Percentiles rank a stretch among this genome's conserved stretches.
Evolutionary conservation across 352 stramenopile species (phyloP).

Genomic region (Globisporangium uncinulatum): DNA sequence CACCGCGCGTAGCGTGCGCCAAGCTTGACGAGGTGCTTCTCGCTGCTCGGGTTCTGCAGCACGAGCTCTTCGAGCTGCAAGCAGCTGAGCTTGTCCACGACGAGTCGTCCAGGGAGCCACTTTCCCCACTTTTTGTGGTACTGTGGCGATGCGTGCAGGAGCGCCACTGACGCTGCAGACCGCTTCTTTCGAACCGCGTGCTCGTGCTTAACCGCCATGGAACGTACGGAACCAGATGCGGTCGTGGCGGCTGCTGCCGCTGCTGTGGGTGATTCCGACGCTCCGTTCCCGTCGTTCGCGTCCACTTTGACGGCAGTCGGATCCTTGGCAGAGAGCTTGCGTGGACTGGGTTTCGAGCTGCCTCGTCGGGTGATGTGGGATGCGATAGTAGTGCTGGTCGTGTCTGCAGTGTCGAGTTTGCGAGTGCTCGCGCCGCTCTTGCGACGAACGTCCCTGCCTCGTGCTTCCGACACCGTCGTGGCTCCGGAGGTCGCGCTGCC

Average conservation of each 20-base stretch:
- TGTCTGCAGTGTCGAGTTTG: background rate
- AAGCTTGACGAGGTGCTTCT: slow-evolving; percentile 45
- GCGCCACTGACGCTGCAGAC: background rate
- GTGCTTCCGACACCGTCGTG: background rate
- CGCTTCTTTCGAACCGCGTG: background rate
- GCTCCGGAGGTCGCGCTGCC: background rate
- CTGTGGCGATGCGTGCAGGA: slow-evolving; percentile 7
- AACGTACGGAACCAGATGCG: background rate
- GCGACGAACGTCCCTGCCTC: background rate
- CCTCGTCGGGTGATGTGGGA: background rate
- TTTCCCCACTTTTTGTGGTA: slow-evolving; percentile 65
- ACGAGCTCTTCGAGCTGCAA: slow-evolving; percentile 64
- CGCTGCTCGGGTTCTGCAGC: slow-evolving; percentile 32
- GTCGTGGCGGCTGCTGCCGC: background rate
- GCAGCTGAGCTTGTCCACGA: slow-evolving; percentile 66
- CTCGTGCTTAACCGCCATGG: background rate
- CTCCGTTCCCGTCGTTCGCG: background rate
- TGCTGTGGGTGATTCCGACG: background rate
- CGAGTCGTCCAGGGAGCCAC: slow-evolving; percentile 35
- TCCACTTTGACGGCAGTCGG: background rate
- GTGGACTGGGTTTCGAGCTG: background rate
- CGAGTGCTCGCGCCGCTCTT: background rate
- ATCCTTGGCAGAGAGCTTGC: background rate
- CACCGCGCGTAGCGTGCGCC: slow-evolving; percentile 52
- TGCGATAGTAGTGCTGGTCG: background rate